Base-by-base conservation (phyloP, 768 basidiomycete genomes). In the Rhizopogon rudus region DNA sequence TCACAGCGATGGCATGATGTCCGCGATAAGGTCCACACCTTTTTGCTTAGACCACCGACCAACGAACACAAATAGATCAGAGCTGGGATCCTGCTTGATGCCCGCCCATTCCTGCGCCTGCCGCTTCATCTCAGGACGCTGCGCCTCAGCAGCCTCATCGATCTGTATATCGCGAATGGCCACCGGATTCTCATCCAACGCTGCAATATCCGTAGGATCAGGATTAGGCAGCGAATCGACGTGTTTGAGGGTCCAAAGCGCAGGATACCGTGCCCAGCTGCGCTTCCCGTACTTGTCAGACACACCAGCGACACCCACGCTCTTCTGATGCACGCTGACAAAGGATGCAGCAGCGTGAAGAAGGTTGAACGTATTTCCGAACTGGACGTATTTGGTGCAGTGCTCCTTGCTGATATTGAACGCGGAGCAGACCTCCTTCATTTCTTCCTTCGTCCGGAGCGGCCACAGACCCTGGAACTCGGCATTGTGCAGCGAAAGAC, bases 31-130 rank as follows among this genome's bases (percentile, higher is more conserved):
- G 73, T 97, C 94, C n/a, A 97, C 93, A 72, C 91, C 94, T 72
- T 97, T 97, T 71, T 97, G 94, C 71, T 96, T 97, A 5, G 94
- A 97, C 94, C 94, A 97, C 59, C 94, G 88, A 67, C 94, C 94
- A 60, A 97, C 94, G 71, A 97, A 96, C 59, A 97, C 94, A 66
- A 97, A 96, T 45, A 97, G 70, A 68, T 95, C 92, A 1, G 93
- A 84, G 40, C 90, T 75, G 1, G 94, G 88, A 64, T 96, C 93
- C 64, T 96, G 93, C 67, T 86, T 88, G 72, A 97, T 87, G 46
- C 87, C 85, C 39, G 94, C 94, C 94, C 94, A 97, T 69, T 95
- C 91, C 63, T 97, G 94, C 9, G 93, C 91, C 65, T 93, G 90
- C 12, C 92, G 84, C 73, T 97, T 96, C 67, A 81, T 72, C 67